These are phyloP conservation scores for Paecilomyces sp. DNA, from an alignment of 2,329 filamentous ascomycete species.

Conservation along the genomic window DNA sequence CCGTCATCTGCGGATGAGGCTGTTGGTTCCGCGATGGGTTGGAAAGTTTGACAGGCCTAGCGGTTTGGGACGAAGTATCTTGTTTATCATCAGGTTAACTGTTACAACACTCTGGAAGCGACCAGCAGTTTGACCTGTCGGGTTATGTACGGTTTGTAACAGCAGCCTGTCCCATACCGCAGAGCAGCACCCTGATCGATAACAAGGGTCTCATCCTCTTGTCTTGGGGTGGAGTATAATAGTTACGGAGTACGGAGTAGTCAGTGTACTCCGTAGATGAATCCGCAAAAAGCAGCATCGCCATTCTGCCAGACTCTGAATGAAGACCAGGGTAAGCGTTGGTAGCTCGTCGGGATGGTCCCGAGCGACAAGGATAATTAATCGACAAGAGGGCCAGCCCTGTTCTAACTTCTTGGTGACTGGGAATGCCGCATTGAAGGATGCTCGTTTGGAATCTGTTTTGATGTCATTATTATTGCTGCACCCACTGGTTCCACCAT, in stretches of 20 bases:
- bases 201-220: not conserved
- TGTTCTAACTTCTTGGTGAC: not conserved
- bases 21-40: not conserved
- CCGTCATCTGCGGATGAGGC: not conserved
- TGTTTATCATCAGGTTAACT: not conserved
- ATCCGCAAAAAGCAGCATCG: not conserved
- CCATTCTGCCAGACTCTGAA: not conserved
- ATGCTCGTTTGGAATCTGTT: not conserved
- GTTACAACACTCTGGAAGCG: too few species aligned
- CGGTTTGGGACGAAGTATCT: slow-evolving; percentile 1
- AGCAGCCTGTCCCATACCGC: not conserved
- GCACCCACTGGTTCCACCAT: not conserved
- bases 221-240: not conserved
- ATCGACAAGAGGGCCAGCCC: not conserved
- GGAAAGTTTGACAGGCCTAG: slow-evolving; percentile 2
- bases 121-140: not conserved
- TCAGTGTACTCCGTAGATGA: not conserved
- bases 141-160: not conserved
- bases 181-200: not conserved
- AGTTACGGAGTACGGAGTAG: not conserved
- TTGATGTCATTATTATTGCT: not conserved
- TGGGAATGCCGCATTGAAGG: not conserved
- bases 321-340: not conserved
- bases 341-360: not conserved
- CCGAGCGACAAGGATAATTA: not conserved